Evolutionary conservation across 768 basidiomycete genomes (phyloP), one percentile per base, ranked within the genome.

Genomic region (Collybia sordida): DNA sequence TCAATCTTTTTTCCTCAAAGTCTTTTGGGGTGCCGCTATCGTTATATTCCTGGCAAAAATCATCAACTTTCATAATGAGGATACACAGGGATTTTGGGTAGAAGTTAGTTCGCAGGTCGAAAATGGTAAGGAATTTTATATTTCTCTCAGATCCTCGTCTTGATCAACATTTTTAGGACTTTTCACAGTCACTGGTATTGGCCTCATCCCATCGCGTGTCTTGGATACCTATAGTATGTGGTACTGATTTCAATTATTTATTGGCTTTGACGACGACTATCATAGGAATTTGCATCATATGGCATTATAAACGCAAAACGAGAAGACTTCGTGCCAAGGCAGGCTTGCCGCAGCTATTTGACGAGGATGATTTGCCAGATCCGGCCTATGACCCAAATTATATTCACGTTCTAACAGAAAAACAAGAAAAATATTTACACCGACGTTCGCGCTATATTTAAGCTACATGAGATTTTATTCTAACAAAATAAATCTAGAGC

Each of bases 21-120:
- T 86, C 0, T 93, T 94, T 59, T 94, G 90, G 91, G 91, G 92
- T 14, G 81, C 88, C 18, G 91, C 85, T 3, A 84, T 94, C 53
- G 87, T 92, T 12, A 66, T 92, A 45, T 85, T 92, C 66, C 67
- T 90, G 3, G 70, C 66, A 19, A 82, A 79, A 61, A 74, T 82
- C 39, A 91, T 93, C 64, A 82, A 88, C 59, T 67, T 88, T 3
- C 82, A 88, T 58, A 85, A 88, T 57, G 64, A 72, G 7, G 77
- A 86, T 47, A 78, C 73, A 0, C 85, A 92, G 68, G 84, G 85
- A 19, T 85, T 88, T 48, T 94, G 91, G 92, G 78, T 91, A 14
- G 89, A 92, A 67, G 73, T 90, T 38, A 79, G 79, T 39, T 85
- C 82, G 4, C 91, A 94, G 62, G 73, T 92, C 36, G 82, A 77